Evolutionary conservation across 1,284 basidiomycete species (phyloP).

Genomic region (Trametes sp.): DNA sequence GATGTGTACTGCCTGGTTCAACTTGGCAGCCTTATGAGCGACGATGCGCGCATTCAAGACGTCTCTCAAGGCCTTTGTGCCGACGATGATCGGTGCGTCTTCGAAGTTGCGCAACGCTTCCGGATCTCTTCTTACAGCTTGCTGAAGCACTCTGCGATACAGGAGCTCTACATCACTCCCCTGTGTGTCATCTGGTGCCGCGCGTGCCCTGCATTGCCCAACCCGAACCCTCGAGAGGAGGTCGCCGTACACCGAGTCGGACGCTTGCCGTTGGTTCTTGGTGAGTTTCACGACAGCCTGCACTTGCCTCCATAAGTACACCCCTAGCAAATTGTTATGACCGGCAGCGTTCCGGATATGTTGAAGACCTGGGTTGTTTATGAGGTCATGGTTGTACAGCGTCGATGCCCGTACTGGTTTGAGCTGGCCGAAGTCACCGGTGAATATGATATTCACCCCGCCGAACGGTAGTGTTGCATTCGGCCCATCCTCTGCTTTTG

Average conservation of each 20-base stretch:
- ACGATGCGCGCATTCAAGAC: slow-evolving; percentile 4
- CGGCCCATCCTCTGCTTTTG: not conserved
- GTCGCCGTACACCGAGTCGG: not conserved
- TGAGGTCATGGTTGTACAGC: slow-evolving; percentile 4
- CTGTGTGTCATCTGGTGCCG: too few species aligned
- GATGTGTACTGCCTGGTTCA: not conserved
- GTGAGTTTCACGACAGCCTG: not conserved
- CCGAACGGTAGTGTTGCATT: slow-evolving; percentile 12
- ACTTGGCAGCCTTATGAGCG: not conserved
- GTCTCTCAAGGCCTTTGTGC: not conserved
- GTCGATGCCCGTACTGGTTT: slow-evolving; percentile 3
- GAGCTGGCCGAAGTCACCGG: slow-evolving; percentile 28
- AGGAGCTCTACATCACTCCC: not conserved
- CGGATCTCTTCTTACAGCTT: not conserved
- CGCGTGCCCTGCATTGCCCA: not conserved
- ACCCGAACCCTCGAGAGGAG: not conserved
- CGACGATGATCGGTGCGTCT: not conserved
- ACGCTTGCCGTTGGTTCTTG: slow-evolving; percentile 1
- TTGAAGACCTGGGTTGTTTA: not conserved
- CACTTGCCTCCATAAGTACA: slow-evolving; percentile 2
- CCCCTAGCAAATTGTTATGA: not conserved
- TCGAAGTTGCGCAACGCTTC: not conserved
- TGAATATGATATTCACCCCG: slow-evolving; percentile 26
- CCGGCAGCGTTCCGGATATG: not conserved
- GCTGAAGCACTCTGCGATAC: not conserved